phyloP scores from a whole-genome alignment of 202 grass and related monocot genomes.

The Schoenoplectus tabernaemontani region DNA sequence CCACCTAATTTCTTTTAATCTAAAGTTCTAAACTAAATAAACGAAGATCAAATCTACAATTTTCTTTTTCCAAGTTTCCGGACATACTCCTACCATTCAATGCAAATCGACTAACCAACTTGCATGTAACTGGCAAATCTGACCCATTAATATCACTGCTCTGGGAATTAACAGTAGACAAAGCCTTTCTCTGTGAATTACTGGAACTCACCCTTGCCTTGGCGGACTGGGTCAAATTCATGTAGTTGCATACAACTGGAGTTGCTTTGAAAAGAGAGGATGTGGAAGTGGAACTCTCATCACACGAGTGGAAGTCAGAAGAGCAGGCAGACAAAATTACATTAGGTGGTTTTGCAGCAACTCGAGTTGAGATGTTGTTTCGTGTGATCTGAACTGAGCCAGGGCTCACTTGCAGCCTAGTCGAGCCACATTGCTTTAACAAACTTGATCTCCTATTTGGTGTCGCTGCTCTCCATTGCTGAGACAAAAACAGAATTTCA shows the following conservation, averaged over 20 bases:
- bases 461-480: slow-evolving; percentile 33
- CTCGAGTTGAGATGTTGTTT: slow-evolving; percentile 69
- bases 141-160: slow-evolving; percentile 46
- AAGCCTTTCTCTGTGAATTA: slow-evolving; percentile 25
- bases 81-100: slow-evolving; percentile 36
- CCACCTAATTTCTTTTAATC: not conserved
- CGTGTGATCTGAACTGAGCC: slow-evolving; percentile 50
- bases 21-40: not conserved
- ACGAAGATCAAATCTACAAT: slow-evolving; percentile 22
- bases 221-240: slow-evolving; percentile 63
- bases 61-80: slow-evolving; percentile 62
- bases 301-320: slow-evolving; percentile 39
- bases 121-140: slow-evolving; percentile 42
- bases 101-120: slow-evolving; percentile 32
- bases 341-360: slow-evolving; percentile 45
- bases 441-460: slow-evolving; percentile 40
- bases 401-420: slow-evolving; percentile 21
- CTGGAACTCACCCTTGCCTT: slow-evolving; percentile 45
- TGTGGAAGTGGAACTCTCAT: slow-evolving; percentile 48
- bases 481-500: slow-evolving; percentile 7
- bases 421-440: not conserved
- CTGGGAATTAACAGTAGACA: slow-evolving; percentile 47
- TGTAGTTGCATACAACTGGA: slow-evolving; percentile 43
- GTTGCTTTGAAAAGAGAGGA: slow-evolving; percentile 49
- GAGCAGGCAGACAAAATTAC: slow-evolving; percentile 27